Evolutionary conservation across 1,139 yeast species (phyloP).

Genomic region (Scheffersomyces quercinus): DNA sequence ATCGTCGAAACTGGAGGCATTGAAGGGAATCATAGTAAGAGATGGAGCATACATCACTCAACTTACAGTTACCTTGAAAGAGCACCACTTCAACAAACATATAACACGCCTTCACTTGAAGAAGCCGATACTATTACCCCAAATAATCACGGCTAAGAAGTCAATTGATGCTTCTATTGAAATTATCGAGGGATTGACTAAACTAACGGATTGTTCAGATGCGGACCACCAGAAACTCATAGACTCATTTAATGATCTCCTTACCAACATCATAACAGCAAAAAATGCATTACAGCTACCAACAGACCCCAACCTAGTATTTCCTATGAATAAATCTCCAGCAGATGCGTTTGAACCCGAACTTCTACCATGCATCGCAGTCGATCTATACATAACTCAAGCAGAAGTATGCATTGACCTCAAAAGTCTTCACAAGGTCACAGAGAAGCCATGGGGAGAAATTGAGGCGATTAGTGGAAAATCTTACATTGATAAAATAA

Average conservation of each 20-base stretch:
- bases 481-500: constrained; percentile 41
- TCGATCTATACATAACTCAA: constrained; percentile 45
- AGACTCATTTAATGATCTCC: constrained; percentile 25
- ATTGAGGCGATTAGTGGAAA: constrained; percentile 32
- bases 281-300: constrained; percentile 43
- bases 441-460: constrained; percentile 46
- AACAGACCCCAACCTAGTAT: constrained; percentile 42
- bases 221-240: constrained; percentile 17
- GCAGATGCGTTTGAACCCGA: constrained; percentile 33
- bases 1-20: constrained; percentile 37
- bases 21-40: constrained; percentile 44
- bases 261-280: constrained; percentile 32
- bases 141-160: constrained; percentile 32
- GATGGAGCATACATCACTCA: constrained; percentile 43
- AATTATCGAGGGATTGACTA: constrained; percentile 20
- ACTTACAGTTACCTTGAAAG: constrained; percentile 27
- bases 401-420: constrained; percentile 48
- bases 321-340: constrained; percentile 36
- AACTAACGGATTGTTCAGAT: constrained; percentile 6
- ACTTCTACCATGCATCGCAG: constrained; percentile 30
- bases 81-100: constrained; percentile 33
- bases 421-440: constrained; percentile 37
- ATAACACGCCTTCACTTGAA: constrained; percentile 25
- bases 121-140: constrained; percentile 34
- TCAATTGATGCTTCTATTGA: constrained; percentile 34